phyloP scores from a whole-genome alignment of 495 filamentous ascomycete species.

The Penicillium simplicissimum region DNA sequence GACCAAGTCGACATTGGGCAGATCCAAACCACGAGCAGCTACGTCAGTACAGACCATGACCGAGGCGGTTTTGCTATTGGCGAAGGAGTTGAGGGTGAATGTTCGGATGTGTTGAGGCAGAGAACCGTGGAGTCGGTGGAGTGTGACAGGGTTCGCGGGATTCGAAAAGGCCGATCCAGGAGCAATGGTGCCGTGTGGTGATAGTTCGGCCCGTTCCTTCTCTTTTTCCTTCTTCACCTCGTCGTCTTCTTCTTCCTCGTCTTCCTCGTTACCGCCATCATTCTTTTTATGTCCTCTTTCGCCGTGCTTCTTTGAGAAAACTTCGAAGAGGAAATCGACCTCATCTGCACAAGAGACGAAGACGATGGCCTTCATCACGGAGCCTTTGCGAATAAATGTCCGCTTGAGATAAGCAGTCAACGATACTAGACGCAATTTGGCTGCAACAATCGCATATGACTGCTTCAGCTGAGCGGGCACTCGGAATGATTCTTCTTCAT shows the following conservation, averaged over 20 bases:
- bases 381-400: constrained; percentile 80
- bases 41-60: constrained; percentile 94
- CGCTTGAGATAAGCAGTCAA: constrained; percentile 80
- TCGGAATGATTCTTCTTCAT: constrained; percentile 61
- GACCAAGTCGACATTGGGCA: constrained; percentile 90
- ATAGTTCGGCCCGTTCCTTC: constrained; percentile 15
- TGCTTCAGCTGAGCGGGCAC: constrained; percentile 93
- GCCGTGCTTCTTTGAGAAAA: constrained; percentile 62
- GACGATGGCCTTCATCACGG: constrained; percentile 91
- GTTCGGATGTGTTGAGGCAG: constrained; percentile 84
- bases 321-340: constrained; percentile 92
- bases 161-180: constrained; percentile 52
- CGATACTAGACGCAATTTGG: constrained; percentile 87
- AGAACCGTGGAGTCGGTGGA: constrained; percentile 94
- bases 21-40: constrained; percentile 87
- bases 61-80: constrained; percentile 59
- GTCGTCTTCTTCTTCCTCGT: constrained; percentile 27
- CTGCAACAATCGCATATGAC: constrained; percentile 78
- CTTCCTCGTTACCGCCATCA: constrained; percentile 25
- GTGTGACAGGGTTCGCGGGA: constrained; percentile 56
- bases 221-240: constrained; percentile 24
- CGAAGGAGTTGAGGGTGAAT: constrained; percentile 77
- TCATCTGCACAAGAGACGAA: constrained; percentile 97
- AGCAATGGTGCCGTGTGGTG: constrained; percentile 53
- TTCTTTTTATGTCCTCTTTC: constrained; percentile 30